These are phyloP conservation scores for Nicotiana tomentosiformis DNA, from an alignment of 257 asterid genomes.

Conservation along the genomic window DNA sequence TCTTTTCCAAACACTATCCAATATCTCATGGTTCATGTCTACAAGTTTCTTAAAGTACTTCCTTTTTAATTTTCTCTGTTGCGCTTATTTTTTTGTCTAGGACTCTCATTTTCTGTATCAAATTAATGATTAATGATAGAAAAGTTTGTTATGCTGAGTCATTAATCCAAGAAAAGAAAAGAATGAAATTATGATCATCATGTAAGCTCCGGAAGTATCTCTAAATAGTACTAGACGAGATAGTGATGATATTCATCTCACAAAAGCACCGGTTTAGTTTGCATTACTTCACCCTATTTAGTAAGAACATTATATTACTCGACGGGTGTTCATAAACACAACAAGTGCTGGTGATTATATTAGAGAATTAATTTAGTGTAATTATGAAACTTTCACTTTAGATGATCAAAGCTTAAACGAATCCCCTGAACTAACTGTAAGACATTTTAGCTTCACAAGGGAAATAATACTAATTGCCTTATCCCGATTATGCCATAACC, in stretches of 20 bases:
- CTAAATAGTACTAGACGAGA: not conserved
- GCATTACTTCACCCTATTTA: not conserved
- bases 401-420: not conserved
- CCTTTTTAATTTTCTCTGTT: not conserved
- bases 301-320: not conserved
- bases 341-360: not conserved
- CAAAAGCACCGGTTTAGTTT: not conserved
- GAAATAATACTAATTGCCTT: not conserved
- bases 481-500: not conserved
- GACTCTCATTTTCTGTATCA: constrained; percentile 1
- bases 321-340: not conserved
- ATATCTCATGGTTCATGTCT: not conserved
- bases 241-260: not conserved
- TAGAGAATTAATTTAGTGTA: not conserved
- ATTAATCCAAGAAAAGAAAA: not conserved
- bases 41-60: not conserved
- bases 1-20: not conserved
- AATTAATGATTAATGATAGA: not conserved
- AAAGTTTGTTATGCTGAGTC: not conserved
- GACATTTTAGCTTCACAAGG: not conserved
- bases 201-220: not conserved
- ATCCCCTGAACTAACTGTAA: not conserved
- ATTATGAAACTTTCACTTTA: not conserved
- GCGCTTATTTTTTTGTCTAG: not conserved
- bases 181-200: not conserved